These are phyloP conservation scores for Rhizophagus sp. DNA, from an alignment of 192 early-diverging fungal genomes.

Conservation along the genomic window DNA sequence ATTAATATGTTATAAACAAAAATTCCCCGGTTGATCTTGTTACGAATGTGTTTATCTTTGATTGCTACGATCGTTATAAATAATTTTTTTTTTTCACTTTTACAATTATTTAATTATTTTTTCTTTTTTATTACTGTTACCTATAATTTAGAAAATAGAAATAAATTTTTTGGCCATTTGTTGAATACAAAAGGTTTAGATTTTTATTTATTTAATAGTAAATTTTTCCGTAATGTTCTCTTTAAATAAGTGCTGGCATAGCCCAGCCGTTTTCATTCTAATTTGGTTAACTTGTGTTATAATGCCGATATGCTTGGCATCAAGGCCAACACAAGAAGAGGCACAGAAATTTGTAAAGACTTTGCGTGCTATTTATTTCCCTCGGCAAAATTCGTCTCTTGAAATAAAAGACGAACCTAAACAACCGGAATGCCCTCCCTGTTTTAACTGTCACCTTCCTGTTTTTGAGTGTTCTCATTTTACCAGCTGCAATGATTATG, in stretches of 20 bases:
- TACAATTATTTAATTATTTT: too few species aligned
- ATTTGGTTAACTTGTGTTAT: not conserved
- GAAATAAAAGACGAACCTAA: not conserved
- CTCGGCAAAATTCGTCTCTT: not conserved
- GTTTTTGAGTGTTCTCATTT: constrained; percentile 68
- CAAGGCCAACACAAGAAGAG: not conserved
- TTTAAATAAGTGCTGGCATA: not conserved
- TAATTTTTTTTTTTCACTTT: too few species aligned
- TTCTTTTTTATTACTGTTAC: too few species aligned
- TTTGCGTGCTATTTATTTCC: not conserved
- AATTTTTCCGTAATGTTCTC: not conserved
- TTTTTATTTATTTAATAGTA: too few species aligned
- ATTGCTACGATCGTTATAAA: too few species aligned
- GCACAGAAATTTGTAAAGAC: not conserved
- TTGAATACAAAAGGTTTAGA: too few species aligned
- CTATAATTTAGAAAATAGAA: too few species aligned
- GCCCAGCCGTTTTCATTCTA: not conserved
- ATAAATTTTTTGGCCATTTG: too few species aligned
- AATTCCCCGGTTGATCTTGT: too few species aligned
- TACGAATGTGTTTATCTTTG: too few species aligned
- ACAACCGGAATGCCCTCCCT: constrained; percentile 61
- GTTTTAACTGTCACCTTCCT: constrained; percentile 79
- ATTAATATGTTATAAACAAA: too few species aligned
- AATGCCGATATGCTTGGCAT: not conserved
- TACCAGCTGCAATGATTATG: constrained; percentile 68